Evolutionary conservation across 2,329 filamentous ascomycete genomes (phyloP).

Genomic region (Talaromyces sp.): DNA sequence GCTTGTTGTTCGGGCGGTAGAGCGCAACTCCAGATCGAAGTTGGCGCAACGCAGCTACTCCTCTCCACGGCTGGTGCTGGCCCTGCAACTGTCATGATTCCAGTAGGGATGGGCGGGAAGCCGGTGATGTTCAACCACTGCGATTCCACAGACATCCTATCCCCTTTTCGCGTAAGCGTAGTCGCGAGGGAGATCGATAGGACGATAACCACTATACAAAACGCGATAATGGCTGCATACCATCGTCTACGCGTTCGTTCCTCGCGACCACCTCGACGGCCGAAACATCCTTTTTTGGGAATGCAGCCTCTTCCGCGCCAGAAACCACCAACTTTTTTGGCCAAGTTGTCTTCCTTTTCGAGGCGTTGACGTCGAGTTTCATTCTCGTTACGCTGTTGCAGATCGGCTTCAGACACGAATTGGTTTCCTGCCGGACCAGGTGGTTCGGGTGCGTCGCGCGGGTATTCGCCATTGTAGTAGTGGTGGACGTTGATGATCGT

Average conservation of each 20-base stretch:
- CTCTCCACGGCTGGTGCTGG: slow-evolving; percentile 64
- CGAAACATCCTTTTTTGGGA: slow-evolving; percentile 62
- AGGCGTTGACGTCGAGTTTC: slow-evolving; percentile 54
- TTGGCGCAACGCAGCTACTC: slow-evolving; percentile 66
- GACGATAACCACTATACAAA: slow-evolving; percentile 55
- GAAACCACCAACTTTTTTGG: slow-evolving; percentile 56
- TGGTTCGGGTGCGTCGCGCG: slow-evolving; percentile 25
- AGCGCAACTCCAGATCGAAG: slow-evolving; percentile 80
- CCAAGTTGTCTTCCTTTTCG: slow-evolving; percentile 65
- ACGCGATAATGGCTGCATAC: slow-evolving; percentile 53
- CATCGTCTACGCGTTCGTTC: slow-evolving; percentile 62
- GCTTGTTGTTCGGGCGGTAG: slow-evolving; percentile 74
- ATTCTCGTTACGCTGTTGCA: slow-evolving; percentile 28
- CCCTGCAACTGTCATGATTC: slow-evolving; percentile 72
- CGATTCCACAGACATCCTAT: slow-evolving; percentile 46
- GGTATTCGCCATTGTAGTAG: slow-evolving; percentile 29
- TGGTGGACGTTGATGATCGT: slow-evolving; percentile 22
- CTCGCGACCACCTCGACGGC: slow-evolving; percentile 57
- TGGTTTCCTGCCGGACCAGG: slow-evolving; percentile 18
- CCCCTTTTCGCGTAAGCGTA: slow-evolving; percentile 50
- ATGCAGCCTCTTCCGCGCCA: slow-evolving; percentile 67
- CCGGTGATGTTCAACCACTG: slow-evolving; percentile 81
- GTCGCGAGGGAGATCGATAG: slow-evolving; percentile 58
- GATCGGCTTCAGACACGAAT: slow-evolving; percentile 21
- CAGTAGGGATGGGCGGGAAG: slow-evolving; percentile 82